phyloP scores from a whole-genome alignment of 345 rosid genomes.

The Capsella bursapastoris region DNA sequence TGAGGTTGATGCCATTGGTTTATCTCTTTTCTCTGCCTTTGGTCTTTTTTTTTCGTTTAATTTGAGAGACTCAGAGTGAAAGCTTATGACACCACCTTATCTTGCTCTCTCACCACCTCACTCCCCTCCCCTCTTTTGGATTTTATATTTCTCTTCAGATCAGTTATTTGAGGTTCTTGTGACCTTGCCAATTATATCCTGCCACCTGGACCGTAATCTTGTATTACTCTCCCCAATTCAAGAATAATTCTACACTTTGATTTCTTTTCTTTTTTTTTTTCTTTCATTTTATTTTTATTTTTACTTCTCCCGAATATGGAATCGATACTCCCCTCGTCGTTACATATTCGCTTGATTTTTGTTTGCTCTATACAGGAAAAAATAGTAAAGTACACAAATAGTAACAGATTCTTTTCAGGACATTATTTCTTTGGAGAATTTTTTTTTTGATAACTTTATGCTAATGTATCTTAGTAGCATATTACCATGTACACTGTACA shows the following conservation, averaged over 20 bases:
- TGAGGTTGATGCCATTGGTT: conserved; percentile 83
- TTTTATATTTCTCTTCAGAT: conserved; percentile 64
- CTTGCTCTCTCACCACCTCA: conserved; percentile 35
- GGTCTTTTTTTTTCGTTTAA: neutral
- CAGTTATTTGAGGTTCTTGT: conserved; percentile 77
- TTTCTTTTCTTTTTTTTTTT: no score
- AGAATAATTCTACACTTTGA: neutral
- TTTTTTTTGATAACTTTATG: no score
- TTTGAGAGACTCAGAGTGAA: conserved; percentile 38
- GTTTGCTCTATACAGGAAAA: conserved; percentile 25
- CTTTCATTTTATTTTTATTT: neutral
- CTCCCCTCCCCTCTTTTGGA: conserved; percentile 46
- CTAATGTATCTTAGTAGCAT: no score
- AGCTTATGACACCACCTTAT: conserved; percentile 45
- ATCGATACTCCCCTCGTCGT: conserved; percentile 18
- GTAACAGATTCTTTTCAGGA: neutral
- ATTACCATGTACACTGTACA: no score
- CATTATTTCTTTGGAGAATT: no score
- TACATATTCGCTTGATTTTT: conserved; percentile 26
- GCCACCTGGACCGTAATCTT: conserved; percentile 75
- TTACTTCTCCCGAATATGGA: neutral
- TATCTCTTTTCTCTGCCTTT: conserved; percentile 32
- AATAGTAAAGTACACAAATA: neutral
- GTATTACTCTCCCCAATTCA: conserved; percentile 16
- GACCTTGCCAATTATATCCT: conserved; percentile 45